A percentile compares a stretch with the other conserved stretches of the same genome.
phyloP scores from a whole-genome alignment of 768 basidiomycete species.

The Termitomyces sp. region DNA sequence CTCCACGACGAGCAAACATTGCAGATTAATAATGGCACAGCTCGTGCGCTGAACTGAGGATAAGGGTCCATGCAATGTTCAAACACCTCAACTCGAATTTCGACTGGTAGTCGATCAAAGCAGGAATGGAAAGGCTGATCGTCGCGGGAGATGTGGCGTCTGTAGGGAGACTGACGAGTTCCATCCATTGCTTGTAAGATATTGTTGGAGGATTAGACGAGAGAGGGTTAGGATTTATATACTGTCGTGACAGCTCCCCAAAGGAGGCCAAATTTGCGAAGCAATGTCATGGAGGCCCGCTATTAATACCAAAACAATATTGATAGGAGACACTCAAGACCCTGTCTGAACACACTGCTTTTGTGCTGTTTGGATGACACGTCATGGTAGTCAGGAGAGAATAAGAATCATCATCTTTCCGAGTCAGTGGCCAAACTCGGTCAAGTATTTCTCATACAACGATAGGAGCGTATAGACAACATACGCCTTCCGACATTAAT shows the following conservation, averaged over 20 bases:
- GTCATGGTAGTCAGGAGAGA: background rate
- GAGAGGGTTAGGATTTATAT: background rate
- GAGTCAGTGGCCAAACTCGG: background rate
- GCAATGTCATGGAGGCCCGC: no score
- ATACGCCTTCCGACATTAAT: background rate
- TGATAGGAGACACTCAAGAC: background rate
- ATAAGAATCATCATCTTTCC: background rate
- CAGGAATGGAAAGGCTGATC: constrained; percentile 1
- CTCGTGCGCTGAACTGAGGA: constrained; percentile 23
- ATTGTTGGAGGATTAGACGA: background rate
- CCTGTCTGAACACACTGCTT: no score
- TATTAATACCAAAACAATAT: background rate
- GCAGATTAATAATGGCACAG: constrained; percentile 32
- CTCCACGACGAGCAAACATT: constrained; percentile 39
- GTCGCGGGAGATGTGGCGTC: background rate
- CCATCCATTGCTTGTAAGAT: background rate
- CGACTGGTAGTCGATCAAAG: constrained; percentile 36
- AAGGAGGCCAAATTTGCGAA: background rate
- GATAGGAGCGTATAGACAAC: background rate
- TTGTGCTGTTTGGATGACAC: no score
- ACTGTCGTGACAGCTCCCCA: background rate
- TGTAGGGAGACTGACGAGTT: background rate
- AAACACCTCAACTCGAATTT: constrained; percentile 44
- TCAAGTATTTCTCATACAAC: background rate
- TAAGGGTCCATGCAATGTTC: constrained; percentile 26